Conservation (phyloP, 106 monocot genomes). For the Cymbidium sinense region DNA sequence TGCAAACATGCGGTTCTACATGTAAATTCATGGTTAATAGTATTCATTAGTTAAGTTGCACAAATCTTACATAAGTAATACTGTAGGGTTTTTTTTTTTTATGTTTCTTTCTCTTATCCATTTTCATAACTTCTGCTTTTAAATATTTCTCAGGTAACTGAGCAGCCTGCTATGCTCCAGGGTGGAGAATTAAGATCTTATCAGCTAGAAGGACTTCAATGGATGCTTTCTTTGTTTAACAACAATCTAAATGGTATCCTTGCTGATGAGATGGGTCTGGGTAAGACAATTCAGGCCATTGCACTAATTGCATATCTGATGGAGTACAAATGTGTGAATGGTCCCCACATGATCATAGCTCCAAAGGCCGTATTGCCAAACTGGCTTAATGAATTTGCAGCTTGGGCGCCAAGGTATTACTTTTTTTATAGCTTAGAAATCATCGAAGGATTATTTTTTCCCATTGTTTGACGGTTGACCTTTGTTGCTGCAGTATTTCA, state of each 20-base stretch:
- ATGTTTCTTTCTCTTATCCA: not conserved
- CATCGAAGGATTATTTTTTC: not conserved
- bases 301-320: slow-evolving; percentile 81
- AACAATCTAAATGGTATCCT: slow-evolving; percentile 98
- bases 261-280: slow-evolving; percentile 99
- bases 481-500: slow-evolving; percentile 44
- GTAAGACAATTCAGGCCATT: slow-evolving; percentile 98
- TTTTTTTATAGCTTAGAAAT: not conserved
- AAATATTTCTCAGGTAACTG: slow-evolving; percentile 58
- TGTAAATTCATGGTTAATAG: not conserved
- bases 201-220: slow-evolving; percentile 97
- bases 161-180: slow-evolving; percentile 85
- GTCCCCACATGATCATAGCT: slow-evolving; percentile 90
- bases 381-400: slow-evolving; percentile 80
- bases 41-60: not conserved
- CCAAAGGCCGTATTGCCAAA: slow-evolving; percentile 99
- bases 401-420: slow-evolving; percentile 88
- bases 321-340: slow-evolving; percentile 81
- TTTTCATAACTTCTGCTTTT: slow-evolving; percentile 4
- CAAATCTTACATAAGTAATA: not conserved
- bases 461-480: not conserved
- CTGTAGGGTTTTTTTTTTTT: not conserved
- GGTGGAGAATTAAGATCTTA: slow-evolving; percentile 91
- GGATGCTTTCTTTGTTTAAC: slow-evolving; percentile 99
- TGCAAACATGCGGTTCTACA: no score